phyloP scores from a whole-genome alignment of 169 alveolate species.

The Toxoplasma gondii region DNA sequence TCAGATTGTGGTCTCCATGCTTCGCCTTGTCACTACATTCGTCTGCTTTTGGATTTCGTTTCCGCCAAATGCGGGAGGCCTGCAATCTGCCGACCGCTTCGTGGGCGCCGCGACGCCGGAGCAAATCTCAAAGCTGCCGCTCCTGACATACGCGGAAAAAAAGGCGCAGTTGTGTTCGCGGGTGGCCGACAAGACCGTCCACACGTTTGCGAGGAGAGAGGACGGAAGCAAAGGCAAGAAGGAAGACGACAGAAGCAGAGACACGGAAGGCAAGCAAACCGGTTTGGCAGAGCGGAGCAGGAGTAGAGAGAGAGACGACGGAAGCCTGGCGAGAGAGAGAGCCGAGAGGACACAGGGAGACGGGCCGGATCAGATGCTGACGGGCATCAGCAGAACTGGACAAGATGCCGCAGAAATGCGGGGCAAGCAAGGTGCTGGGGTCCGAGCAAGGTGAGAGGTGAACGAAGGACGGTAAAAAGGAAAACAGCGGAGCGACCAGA shows the following conservation, averaged over 20 bases:
- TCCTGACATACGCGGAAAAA: conserved; percentile 3
- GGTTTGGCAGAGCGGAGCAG: not conserved
- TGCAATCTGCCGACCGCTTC: not conserved
- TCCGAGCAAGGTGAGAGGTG: conserved; percentile 12
- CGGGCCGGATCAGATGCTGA: not conserved
- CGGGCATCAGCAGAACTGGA: not conserved
- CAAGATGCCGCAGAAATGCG: not conserved
- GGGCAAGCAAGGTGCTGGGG: not conserved
- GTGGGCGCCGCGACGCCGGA: conserved; percentile 30
- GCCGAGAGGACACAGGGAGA: not conserved
- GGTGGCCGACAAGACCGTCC: not conserved
- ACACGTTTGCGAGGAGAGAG: not conserved
- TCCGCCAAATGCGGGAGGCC: conserved; percentile 35
- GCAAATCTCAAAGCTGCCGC: conserved; percentile 34
- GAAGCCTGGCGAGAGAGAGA: not conserved
- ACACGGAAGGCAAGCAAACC: not conserved
- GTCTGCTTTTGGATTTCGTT: conserved; percentile 51
- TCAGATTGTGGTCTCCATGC: conserved; percentile 39
- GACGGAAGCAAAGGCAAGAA: not conserved
- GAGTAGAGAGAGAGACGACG: not conserved
- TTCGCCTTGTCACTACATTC: conserved; percentile 48
- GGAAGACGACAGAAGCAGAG: conserved; percentile 5
- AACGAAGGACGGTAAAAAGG: too few species aligned
- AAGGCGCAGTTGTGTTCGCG: conserved; percentile 3
- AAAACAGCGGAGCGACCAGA: too few species aligned